Evolutionary conservation across 2,329 filamentous ascomycete genomes (phyloP).

Genomic region (Xylariomycetidae sp.): DNA sequence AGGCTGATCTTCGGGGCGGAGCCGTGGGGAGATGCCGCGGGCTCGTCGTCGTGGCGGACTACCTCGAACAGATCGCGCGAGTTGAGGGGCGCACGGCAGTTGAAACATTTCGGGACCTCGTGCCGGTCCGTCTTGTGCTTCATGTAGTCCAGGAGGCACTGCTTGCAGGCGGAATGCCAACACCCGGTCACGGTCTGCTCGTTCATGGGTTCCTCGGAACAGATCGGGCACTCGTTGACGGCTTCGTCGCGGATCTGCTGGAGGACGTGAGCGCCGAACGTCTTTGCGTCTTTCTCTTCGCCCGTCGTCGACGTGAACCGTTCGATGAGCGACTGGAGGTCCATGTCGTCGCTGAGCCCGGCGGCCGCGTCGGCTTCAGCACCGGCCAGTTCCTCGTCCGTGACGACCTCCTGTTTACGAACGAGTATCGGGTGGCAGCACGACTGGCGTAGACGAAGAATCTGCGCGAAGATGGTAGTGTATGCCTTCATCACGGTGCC

Average conservation of each 20-base stretch:
- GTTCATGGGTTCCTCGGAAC: constrained; percentile 91
- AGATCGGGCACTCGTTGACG: constrained; percentile 87
- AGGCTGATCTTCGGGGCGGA: constrained; percentile 52
- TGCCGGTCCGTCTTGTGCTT: constrained; percentile 77
- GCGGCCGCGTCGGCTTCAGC: constrained; percentile 72
- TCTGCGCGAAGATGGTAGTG: constrained; percentile 95
- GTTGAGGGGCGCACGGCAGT: constrained; percentile 79
- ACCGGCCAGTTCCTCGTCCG: constrained; percentile 81
- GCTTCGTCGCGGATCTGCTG: constrained; percentile 88
- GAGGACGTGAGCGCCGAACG: constrained; percentile 80
- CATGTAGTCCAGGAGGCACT: constrained; percentile 86
- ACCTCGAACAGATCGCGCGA: constrained; percentile 88
- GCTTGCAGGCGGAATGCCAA: constrained; percentile 96
- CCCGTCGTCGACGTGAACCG: constrained; percentile 71
- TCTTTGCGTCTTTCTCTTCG: constrained; percentile 57
- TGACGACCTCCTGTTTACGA: constrained; percentile 75
- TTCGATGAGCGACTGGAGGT: constrained; percentile 78
- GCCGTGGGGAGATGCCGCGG: constrained; percentile 39
- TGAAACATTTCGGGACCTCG: constrained; percentile 78
- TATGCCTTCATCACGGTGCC: constrained; percentile 94
- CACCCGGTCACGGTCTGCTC: constrained; percentile 93
- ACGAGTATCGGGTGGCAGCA: constrained; percentile 93
- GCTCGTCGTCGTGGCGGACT: constrained; percentile 66
- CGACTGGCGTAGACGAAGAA: constrained; percentile 84
- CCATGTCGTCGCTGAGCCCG: constrained; percentile 92